Percentiles rank a stretch among this genome's conserved stretches.
Evolutionary conservation across 441 rosid species (phyloP).

Genomic region (Lagerstroemia fauriei): DNA sequence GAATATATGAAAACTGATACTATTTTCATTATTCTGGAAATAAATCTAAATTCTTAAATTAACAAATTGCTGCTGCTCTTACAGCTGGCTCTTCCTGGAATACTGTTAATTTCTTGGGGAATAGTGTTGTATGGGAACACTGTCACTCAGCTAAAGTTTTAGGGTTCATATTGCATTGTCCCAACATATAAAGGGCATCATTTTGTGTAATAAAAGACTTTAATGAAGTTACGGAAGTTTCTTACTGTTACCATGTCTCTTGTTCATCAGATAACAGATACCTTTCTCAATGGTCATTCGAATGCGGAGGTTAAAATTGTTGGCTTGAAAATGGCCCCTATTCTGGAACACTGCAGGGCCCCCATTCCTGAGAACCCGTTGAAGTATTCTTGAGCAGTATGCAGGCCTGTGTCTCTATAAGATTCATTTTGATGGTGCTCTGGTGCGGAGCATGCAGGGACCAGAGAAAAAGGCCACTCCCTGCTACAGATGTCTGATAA

Average conservation of each 20-base stretch:
- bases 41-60: too few species aligned
- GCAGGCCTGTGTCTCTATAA: not conserved
- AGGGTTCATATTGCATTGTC: not conserved
- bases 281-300: constrained; percentile 57
- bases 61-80: too few species aligned
- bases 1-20: too few species aligned
- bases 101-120: not conserved
- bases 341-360: constrained; percentile 35
- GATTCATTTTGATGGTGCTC: not conserved
- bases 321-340: constrained; percentile 53
- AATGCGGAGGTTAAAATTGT: constrained; percentile 49
- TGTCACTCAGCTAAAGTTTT: not conserved
- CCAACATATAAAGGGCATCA: not conserved
- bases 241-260: not conserved
- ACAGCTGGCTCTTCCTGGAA: not conserved
- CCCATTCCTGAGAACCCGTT: constrained; percentile 26
- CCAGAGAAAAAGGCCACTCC: not conserved
- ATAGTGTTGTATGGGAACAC: not conserved
- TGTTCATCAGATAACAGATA: constrained; percentile 48
- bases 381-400: constrained; percentile 15
- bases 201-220: not conserved
- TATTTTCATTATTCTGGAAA: too few species aligned
- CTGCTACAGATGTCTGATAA: not conserved
- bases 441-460: not conserved
- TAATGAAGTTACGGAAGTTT: not conserved